Percentiles rank a stretch among this genome's conserved stretches.
Conservation (phyloP, 441 rosid genomes). For the Adansonia gregorii region DNA sequence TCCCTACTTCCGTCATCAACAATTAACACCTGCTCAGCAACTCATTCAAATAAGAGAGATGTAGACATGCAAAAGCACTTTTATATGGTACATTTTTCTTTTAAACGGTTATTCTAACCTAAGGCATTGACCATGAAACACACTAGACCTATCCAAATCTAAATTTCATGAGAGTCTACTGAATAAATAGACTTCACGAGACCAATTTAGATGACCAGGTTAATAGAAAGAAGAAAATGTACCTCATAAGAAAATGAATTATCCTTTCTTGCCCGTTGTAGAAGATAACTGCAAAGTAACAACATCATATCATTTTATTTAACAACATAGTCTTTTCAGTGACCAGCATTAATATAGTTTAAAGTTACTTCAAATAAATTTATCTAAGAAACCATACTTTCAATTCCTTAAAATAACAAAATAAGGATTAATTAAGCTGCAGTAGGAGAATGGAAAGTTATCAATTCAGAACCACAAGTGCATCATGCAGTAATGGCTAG, state of each 20-base stretch:
- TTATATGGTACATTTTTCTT: background rate
- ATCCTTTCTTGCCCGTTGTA: conserved; percentile 71
- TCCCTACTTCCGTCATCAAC: conserved; percentile 97
- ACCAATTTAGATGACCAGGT: background rate
- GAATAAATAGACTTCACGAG: background rate
- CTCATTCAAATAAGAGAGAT: conserved; percentile 17
- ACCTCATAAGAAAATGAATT: conserved; percentile 90
- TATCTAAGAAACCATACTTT: conserved; percentile 19
- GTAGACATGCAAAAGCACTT: background rate
- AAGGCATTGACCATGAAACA: background rate
- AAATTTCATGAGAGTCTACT: background rate
- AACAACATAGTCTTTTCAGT: background rate
- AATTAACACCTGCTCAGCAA: conserved; percentile 67
- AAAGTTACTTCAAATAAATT: conserved; percentile 19
- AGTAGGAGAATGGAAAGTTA: background rate
- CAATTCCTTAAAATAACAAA: background rate
- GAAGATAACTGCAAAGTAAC: conserved; percentile 76
- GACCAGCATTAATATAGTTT: background rate
- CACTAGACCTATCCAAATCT: background rate
- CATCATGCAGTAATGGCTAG: background rate
- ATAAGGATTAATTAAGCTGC: background rate
- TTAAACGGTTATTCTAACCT: background rate
- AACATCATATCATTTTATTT: conserved; percentile 25
- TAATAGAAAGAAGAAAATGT: conserved; percentile 19
- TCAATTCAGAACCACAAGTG: background rate